Percentiles rank a stretch among this genome's conserved stretches.
phyloP scores from a whole-genome alignment of 345 rosid genomes.

The Boechera retrofracta region DNA sequence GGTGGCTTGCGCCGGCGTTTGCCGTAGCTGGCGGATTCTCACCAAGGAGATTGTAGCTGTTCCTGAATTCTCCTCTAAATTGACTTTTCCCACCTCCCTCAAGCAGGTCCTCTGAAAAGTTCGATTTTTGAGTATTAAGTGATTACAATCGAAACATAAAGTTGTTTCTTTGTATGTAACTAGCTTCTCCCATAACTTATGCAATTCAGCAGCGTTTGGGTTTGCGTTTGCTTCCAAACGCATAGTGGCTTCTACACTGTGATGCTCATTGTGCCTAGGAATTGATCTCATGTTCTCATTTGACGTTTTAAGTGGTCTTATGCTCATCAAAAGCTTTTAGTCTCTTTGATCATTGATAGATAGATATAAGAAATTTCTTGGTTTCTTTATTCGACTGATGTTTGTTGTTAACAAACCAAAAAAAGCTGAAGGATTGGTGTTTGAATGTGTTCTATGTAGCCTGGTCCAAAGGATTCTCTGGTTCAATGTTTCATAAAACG shows the following conservation, averaged over 20 bases:
- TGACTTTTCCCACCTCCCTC: slow-evolving; percentile 86
- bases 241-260: too few species aligned
- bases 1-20: slow-evolving; percentile 87
- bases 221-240: too few species aligned
- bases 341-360: not conserved
- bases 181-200: too few species aligned
- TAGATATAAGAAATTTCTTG: not conserved
- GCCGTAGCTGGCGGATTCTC: slow-evolving; percentile 72
- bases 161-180: slow-evolving; percentile 4
- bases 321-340: not conserved
- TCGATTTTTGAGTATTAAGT: slow-evolving; percentile 2
- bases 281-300: not conserved
- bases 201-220: too few species aligned
- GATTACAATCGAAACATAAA: slow-evolving; percentile 11
- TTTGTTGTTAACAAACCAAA: too few species aligned
- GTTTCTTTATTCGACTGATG: not conserved
- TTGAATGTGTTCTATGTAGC: slow-evolving; percentile 51
- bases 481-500: slow-evolving; percentile 72
- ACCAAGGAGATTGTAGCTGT: slow-evolving; percentile 67
- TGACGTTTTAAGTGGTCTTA: slow-evolving; percentile 10
- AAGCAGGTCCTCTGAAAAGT: slow-evolving; percentile 61
- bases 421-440: slow-evolving; percentile 2
- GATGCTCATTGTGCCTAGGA: not conserved
- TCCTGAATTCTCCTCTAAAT: slow-evolving; percentile 65
- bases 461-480: slow-evolving; percentile 69